Conservation (phyloP, 176 grass and related monocot genomes). For the Elymus sibiricus region DNA sequence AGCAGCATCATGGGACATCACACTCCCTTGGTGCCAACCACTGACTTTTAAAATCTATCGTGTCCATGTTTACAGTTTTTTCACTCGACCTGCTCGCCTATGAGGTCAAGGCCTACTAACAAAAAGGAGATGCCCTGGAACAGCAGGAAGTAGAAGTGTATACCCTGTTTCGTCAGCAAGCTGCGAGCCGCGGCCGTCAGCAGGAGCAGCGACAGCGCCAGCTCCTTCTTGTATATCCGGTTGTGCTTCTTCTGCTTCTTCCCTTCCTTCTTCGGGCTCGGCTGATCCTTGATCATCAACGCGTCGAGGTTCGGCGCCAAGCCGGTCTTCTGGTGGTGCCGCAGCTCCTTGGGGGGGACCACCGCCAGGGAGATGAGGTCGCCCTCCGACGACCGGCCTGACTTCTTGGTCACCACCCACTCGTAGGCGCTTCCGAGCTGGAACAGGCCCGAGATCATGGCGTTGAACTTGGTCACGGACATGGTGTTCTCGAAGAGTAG, state of each 20-base stretch:
- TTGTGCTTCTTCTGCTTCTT: conserved; percentile 99
- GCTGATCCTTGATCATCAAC: conserved; percentile 35
- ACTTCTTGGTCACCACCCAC: conserved; percentile 99
- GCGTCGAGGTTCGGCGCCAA: conserved; percentile 57
- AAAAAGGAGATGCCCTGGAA: conserved; percentile 97
- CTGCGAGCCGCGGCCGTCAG: conserved; percentile 81
- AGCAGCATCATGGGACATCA: not conserved
- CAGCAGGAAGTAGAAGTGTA: conserved; percentile 99
- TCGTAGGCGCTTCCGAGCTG: conserved; percentile 91
- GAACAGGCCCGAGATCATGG: conserved; percentile 95
- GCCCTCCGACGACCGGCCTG: conserved; percentile 78
- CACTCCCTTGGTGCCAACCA: conserved; percentile 2
- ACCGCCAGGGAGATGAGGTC: conserved; percentile 66
- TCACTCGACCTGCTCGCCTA: conserved; percentile 90
- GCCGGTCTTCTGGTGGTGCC: conserved; percentile 39
- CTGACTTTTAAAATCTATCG: conserved; percentile 21
- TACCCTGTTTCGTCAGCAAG: conserved; percentile 90
- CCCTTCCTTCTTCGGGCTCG: conserved; percentile 18
- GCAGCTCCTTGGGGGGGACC: conserved; percentile 30
- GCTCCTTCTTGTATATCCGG: conserved; percentile 95
- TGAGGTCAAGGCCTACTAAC: conserved; percentile 94
- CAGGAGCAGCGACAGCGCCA: conserved; percentile 76
- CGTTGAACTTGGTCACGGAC: conserved; percentile 99
- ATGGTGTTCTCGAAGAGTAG: conserved; percentile 99
- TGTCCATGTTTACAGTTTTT: conserved; percentile 32